Evolutionary conservation across 2,329 filamentous ascomycete genomes (phyloP), one percentile per base, ranked within the genome.

Genomic region (Verticillium dahliae): DNA sequence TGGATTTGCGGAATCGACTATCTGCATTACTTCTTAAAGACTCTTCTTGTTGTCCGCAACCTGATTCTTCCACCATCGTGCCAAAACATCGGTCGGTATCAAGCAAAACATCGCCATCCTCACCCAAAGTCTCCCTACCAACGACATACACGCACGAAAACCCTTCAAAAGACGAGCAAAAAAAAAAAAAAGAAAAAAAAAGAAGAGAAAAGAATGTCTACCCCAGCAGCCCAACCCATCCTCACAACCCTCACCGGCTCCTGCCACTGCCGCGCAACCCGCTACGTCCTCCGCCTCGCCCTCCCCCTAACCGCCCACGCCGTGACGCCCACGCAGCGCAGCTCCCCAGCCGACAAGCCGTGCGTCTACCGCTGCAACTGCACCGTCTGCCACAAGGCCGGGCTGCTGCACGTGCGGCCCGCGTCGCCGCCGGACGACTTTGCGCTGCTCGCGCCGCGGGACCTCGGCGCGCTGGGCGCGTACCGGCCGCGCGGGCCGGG

Each of bases 351-450:
- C 57, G 62, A 41, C 15, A 33, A 37, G 7, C 70, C 74, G 61
- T 57, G 63, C 59, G 61, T 76, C 61, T 73, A 75, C 70, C 70
- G 75, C 64, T 82, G 80, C 72, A 83, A 82, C 64, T 83, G 80
- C 68, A 76, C 70, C 11, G 74, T 76, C 11, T 83, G 80, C 68
- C 77, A 81, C 57, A 82, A 82, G 65, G 72, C 76, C 63, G 75
- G 74, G 14, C 73, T 78, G 62, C 77, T 81, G 64, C 80, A 83
- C 66, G 68, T 78, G 55, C 76, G 80, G 11, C 71, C 76, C 10
- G 68, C 65, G 54, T 64, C 63, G 37, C 45, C 64, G 13, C 66
- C 68, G 18, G 68, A 76, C 15, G 79, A 83, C 68, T 83, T 83
- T 67, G 67, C 78, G 7, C 73, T 83, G 10, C 71, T 80, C 2